Evolutionary conservation across 78 protist genomes (phyloP), one percentile per base, ranked within the genome.

Genomic region (Neovahlkampfia damariscottae): DNA sequence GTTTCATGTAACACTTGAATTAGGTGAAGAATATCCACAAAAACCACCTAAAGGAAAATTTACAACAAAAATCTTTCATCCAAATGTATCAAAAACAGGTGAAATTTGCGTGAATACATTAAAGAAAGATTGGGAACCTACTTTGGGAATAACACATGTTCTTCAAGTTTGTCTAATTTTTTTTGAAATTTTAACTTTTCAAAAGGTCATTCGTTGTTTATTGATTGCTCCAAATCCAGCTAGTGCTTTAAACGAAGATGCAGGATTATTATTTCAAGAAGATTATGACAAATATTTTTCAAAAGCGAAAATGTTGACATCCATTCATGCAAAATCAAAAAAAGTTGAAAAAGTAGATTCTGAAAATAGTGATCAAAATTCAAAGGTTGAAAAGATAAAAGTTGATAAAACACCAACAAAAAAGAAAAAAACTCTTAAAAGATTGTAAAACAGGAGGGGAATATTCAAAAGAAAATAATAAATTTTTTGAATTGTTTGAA

Each of bases 181-280:
- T 74, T 35, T 40, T 76, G 8, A 39, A 40, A 29, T 79, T 10
- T 67, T 50, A 7, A 36, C 68, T n/a, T n/a, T n/a, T n/a, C n/a
- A n/a, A n/a, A n/a, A n/a, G n/a, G n/a, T n/a, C n/a, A 76, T 97
- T 59, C 82, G 92, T 41, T 96, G 99, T 78, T 82, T 97, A 35
- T 85, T 97, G 35, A 92, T 97, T 70, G 90, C 79, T 19, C 99
- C 99, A 30, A 93, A 92, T 87, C 95, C 98, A 1, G 99, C 93
- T 75, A 88, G 95, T 2, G 97, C 99, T 0, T 92, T 97, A 41
- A 97, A 97, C 77, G 99, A 94, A 70, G 98, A 92, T 68, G 99
- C 99, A 3, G 96, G 95, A 1, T 85, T 83, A 81, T 81, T 95
- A 28, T 70, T 94, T 5, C 79, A 90, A 58, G 99, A 96, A 59